Evolutionary conservation across 805 yeast genomes (phyloP).

Genomic region (Starmerella apicola): DNA sequence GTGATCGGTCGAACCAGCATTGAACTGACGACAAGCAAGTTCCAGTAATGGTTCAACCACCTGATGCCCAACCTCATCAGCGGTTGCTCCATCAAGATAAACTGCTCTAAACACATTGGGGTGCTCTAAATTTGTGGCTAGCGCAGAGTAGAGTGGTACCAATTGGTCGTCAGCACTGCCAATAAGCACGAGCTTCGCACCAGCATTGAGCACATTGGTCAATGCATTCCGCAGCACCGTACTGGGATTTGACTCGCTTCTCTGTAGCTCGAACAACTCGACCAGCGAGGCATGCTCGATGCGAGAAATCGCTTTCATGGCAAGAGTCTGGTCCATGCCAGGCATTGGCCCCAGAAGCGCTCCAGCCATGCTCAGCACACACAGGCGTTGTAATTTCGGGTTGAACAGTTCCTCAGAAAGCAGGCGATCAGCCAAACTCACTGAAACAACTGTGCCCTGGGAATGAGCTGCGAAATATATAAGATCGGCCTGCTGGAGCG

Average conservation of each 20-base stretch:
- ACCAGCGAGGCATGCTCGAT: slow-evolving; percentile 77
- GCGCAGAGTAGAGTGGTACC: slow-evolving; percentile 83
- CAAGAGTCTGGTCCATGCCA: slow-evolving; percentile 72
- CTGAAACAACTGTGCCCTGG: slow-evolving; percentile 89
- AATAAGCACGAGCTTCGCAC: slow-evolving; percentile 66
- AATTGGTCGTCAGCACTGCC: slow-evolving; percentile 90
- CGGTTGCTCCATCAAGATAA: slow-evolving; percentile 61
- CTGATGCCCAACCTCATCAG: slow-evolving; percentile 61
- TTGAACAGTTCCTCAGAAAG: slow-evolving; percentile 43
- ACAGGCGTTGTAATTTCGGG: slow-evolving; percentile 38
- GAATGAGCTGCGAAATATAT: slow-evolving; percentile 91
- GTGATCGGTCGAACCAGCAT: slow-evolving; percentile 71
- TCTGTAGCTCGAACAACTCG: slow-evolving; percentile 82
- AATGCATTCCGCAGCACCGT: slow-evolving; percentile 56
- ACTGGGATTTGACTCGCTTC: slow-evolving; percentile 59
- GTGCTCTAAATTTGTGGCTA: slow-evolving; percentile 69
- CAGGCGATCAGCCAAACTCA: slow-evolving; percentile 60
- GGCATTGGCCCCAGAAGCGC: slow-evolving; percentile 87
- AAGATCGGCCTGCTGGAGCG: slow-evolving; percentile 54
- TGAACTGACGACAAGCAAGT: slow-evolving; percentile 59
- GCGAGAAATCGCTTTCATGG: slow-evolving; percentile 79
- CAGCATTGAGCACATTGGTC: slow-evolving; percentile 48
- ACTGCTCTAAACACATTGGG: slow-evolving; percentile 86
- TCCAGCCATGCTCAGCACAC: slow-evolving; percentile 90
- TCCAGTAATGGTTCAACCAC: slow-evolving; percentile 66